Conservation (phyloP, 2,329 filamentous ascomycete genomes). For the Geosmithia flava region DNA sequence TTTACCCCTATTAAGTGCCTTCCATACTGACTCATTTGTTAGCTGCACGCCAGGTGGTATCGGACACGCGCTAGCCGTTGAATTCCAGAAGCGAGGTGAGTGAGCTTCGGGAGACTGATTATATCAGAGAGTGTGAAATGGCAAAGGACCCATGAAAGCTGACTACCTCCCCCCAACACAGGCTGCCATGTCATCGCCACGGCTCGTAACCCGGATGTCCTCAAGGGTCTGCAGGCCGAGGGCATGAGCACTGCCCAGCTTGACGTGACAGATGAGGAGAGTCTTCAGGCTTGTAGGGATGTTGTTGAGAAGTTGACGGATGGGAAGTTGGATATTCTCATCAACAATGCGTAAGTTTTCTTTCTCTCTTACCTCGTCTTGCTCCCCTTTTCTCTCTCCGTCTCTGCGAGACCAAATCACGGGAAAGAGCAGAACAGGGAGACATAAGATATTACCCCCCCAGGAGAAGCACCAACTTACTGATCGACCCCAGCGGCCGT, state of each 20-base stretch:
- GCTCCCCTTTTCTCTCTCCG: not conserved
- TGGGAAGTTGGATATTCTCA: constrained; percentile 26
- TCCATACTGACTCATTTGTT: not conserved
- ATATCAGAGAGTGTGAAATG: not conserved
- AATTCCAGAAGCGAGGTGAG: constrained; percentile 38
- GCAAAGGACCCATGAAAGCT: not conserved
- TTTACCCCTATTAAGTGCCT: not conserved
- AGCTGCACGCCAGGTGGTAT: constrained; percentile 49
- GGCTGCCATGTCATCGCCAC: constrained; percentile 9
- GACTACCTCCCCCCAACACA: not conserved
- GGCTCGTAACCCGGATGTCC: constrained; percentile 6
- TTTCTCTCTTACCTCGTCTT: not conserved
- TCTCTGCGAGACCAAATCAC: too few relatives aligned
- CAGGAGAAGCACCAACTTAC: too few relatives aligned
- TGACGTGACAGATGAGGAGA: constrained; percentile 23
- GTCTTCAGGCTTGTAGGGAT: constrained; percentile 17
- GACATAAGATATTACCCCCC: too few relatives aligned
- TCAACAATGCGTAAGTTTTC: constrained; percentile 22
- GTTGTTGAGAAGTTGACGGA: constrained; percentile 19
- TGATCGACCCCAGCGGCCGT: constrained; percentile 33
- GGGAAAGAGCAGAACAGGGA: not conserved
- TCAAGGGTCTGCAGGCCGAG: constrained; percentile 5
- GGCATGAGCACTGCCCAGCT: constrained; percentile 15
- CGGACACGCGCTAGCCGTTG: constrained; percentile 38
- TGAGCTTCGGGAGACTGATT: too few relatives aligned